Evolutionary conservation across 2,329 filamentous ascomycete species (phyloP).

Genomic region (Orbilia ellipsospora): DNA sequence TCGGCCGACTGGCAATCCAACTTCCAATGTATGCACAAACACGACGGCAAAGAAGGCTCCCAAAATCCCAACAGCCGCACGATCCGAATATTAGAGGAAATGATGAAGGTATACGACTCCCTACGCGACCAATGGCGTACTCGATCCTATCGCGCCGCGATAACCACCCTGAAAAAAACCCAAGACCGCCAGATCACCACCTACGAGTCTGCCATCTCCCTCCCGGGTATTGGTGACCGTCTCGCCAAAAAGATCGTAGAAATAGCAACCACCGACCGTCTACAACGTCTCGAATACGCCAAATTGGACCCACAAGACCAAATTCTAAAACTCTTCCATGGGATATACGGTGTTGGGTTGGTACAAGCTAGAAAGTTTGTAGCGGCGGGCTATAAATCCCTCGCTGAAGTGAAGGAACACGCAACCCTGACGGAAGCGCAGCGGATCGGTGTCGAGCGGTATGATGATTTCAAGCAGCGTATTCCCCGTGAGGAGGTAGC

Average conservation of each 20-base stretch:
- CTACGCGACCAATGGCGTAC: conserved; percentile 82
- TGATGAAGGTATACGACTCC: conserved; percentile 80
- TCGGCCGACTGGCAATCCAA: conserved; percentile 53
- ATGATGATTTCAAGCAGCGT: conserved; percentile 79
- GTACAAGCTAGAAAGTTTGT: conserved; percentile 80
- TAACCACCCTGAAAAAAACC: conserved; percentile 77
- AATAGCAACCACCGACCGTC: conserved; percentile 78
- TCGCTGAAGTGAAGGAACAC: conserved; percentile 75
- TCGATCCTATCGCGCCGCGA: conserved; percentile 79
- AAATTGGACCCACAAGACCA: conserved; percentile 74
- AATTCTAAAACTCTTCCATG: conserved; percentile 75
- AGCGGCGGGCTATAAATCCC: conserved; percentile 76
- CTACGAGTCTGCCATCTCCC: conserved; percentile 60
- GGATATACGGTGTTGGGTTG: conserved; percentile 81
- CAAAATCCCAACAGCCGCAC: conserved; percentile 78
- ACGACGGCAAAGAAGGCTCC: conserved; percentile 63
- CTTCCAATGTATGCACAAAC: conserved; percentile 69
- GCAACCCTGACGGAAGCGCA: conserved; percentile 77
- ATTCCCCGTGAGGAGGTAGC: conserved; percentile 83
- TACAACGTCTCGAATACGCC: conserved; percentile 78
- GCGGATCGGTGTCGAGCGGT: conserved; percentile 79
- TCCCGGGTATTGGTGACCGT: conserved; percentile 77
- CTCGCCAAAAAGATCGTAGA: conserved; percentile 90
- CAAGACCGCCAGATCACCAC: conserved; percentile 57
- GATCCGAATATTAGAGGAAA: conserved; percentile 75